A percentile compares a stretch with the other conserved stretches of the same genome.
These are phyloP conservation scores for Centella asiatica DNA, from an alignment of 129 eudicot genomes.

Conservation along the genomic window DNA sequence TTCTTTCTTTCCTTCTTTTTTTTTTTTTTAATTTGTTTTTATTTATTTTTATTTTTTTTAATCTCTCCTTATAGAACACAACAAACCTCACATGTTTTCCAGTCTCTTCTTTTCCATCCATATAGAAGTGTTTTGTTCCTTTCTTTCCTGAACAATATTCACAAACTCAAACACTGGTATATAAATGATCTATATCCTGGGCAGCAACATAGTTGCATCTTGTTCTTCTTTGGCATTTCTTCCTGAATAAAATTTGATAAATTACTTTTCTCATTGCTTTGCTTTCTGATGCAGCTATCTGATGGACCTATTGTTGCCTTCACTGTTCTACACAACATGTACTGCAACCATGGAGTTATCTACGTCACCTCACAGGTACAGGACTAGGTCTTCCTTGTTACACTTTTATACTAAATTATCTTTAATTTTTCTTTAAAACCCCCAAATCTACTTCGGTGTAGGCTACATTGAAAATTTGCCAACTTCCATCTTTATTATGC, in stretches of 20 bases:
- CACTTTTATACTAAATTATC: not conserved
- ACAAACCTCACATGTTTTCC: no score
- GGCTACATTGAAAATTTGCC: constrained; percentile 93
- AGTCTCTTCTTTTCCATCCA: no score
- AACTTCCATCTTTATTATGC: constrained; percentile 69
- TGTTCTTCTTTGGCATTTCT: no score
- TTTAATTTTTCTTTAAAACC: constrained; percentile 8
- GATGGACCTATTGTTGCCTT: constrained; percentile 93
- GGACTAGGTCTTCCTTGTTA: constrained; percentile 2
- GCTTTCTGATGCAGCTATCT: constrained; percentile 53
- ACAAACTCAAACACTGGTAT: no score
- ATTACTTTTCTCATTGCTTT: constrained; percentile 7
- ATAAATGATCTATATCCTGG: no score
- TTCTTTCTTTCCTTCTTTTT: no score
- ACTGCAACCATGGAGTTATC: constrained; percentile 92
- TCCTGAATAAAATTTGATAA: not conserved
- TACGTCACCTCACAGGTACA: constrained; percentile 79
- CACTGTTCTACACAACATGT: constrained; percentile 87
- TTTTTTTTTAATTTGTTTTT: no score
- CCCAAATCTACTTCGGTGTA: constrained; percentile 18
- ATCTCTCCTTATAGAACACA: no score
- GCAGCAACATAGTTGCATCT: no score
- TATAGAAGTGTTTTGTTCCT: no score
- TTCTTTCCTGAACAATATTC: no score
- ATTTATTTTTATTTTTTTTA: no score